Evolutionary conservation across 2,329 filamentous ascomycete genomes (phyloP), one percentile per base, ranked within the genome.

Genomic region (Shiraia bambusicola): DNA sequence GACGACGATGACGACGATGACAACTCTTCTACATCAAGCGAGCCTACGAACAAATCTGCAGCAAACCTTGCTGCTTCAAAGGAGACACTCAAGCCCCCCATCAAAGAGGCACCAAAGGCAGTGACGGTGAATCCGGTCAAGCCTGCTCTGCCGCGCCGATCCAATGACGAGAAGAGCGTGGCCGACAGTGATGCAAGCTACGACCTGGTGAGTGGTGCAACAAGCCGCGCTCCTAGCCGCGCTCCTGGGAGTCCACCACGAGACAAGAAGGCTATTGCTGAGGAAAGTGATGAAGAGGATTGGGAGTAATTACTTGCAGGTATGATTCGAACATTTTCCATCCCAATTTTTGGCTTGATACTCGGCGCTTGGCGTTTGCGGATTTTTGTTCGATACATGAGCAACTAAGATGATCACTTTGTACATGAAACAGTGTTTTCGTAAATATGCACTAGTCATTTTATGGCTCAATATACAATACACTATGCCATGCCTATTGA

Each of bases 111-210:
- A 16, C 29, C 22, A 11, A 34, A 36, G 25, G 15, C 41, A 19
- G 52, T 34, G 0, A 40, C 41, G 2, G 40, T 52, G 12, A 47
- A 51, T 50, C 61, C 50, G 49, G 72, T 82, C 34, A 88, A 88
- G 68, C 77, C 83, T 17, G 70, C 72, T 22, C 56, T 60, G 27
- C 74, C 83, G 13, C 84, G 88, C 39, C 72, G 74, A 28, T 94
- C 90, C 17, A 86, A 94, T 59, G 71, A 75, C 32, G 67, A 68
- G 66, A 90, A 92, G 66, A 94, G 88, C 17, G 87, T 93, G 55
- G 83, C 90, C 6, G 93, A 93, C 59, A 96, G 92, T 65, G 93
- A 98, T 58, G 88, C 88, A 13, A 95, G 90, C 72, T 98, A 98
- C 67, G 93, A 98, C 66, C 79, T 98, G 25, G 89, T 98, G 3